phyloP scores from a whole-genome alignment of 495 filamentous ascomycete genomes.

The Penicillium crystallinum region DNA sequence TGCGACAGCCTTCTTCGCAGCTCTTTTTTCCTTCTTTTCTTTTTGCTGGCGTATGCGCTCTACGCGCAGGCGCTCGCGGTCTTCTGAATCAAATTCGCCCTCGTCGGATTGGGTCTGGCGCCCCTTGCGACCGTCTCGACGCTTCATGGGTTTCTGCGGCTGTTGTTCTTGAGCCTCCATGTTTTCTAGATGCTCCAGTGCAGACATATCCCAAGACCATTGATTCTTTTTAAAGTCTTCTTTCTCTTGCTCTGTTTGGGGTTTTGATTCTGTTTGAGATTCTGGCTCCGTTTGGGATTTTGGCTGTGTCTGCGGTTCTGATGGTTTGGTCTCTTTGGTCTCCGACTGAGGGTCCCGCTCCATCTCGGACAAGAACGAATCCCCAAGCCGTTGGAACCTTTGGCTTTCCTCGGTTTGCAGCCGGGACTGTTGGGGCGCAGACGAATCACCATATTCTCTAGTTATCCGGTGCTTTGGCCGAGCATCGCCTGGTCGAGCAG shows the following conservation, averaged over 20 bases:
- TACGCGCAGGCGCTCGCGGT: constrained; percentile 25
- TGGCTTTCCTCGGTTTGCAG: not conserved
- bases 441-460: not conserved
- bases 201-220: constrained; percentile 36
- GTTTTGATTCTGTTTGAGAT: no score
- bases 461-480: not conserved
- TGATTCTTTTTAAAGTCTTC: constrained; percentile 15
- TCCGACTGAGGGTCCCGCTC: not conserved
- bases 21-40: constrained; percentile 35
- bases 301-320: no score
- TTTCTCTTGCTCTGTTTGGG: constrained; percentile 5
- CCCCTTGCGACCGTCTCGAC: constrained; percentile 23
- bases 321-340: not conserved
- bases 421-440: not conserved
- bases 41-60: constrained; percentile 46
- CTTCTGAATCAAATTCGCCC: constrained; percentile 35
- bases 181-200: constrained; percentile 19
- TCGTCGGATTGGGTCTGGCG: constrained; percentile 25
- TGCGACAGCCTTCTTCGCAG: constrained; percentile 25
- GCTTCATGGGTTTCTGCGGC: constrained; percentile 20
- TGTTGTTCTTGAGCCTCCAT: constrained; percentile 10
- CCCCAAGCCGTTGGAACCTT: constrained; percentile 21
- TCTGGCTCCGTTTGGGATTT: constrained; percentile 4
- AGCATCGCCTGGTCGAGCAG: constrained; percentile 15
- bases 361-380: constrained; percentile 10